These are phyloP conservation scores for Dactylorhiza incarnata DNA, from an alignment of 106 monocot species.

Conservation along the genomic window DNA sequence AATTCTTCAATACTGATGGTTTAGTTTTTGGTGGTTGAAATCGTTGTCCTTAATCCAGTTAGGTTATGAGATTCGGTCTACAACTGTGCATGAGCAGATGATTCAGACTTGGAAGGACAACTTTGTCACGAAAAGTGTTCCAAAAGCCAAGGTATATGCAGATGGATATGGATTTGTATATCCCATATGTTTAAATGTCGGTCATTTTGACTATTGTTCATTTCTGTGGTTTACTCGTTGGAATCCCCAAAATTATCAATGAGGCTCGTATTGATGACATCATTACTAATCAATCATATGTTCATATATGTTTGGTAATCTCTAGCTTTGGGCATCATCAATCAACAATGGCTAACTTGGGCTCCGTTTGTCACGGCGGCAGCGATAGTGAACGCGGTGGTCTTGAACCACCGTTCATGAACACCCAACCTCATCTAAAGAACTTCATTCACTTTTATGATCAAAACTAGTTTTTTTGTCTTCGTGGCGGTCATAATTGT, in stretches of 20 bases:
- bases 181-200: not conserved
- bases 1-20: not conserved
- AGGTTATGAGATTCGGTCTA: conserved; percentile 93
- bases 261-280: not conserved
- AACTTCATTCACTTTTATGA: too few relatives aligned
- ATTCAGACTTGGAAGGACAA: conserved; percentile 63
- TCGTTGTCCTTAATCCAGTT: conserved; percentile 31
- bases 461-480: too few relatives aligned
- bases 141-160: conserved; percentile 64
- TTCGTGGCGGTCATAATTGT: too few relatives aligned
- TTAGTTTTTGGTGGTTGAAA: conserved; percentile 6
- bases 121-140: conserved; percentile 65
- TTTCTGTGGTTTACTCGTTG: not conserved
- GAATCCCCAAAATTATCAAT: not conserved
- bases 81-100: conserved; percentile 86
- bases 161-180: not conserved
- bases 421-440: too few relatives aligned
- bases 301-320: too few relatives aligned
- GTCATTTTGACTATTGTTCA: not conserved
- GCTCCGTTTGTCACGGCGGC: too few relatives aligned
- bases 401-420: too few relatives aligned
- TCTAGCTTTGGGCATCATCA: too few relatives aligned
- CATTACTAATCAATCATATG: too few relatives aligned
- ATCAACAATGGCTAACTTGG: too few relatives aligned
- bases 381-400: too few relatives aligned